Conservation (phyloP, 176 grass and related monocot genomes). For the Guadua angustifolia region DNA sequence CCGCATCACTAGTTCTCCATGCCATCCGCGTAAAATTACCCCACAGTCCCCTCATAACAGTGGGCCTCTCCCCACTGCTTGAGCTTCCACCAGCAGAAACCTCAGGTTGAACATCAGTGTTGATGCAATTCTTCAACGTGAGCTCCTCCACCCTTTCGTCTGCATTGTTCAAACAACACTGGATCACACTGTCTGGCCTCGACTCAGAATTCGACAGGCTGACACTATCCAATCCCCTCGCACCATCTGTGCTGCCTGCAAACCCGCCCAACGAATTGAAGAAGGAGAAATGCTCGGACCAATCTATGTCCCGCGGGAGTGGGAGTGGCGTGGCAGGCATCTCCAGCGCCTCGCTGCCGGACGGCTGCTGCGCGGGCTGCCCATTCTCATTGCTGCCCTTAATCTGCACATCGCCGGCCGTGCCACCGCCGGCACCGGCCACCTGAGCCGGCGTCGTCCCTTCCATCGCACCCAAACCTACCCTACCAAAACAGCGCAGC, state of each 20-base stretch:
- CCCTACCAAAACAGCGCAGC: slow-evolving; percentile 13
- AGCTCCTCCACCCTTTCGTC: slow-evolving; percentile 89
- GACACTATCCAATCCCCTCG: slow-evolving; percentile 14
- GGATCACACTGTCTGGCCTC: slow-evolving; percentile 44
- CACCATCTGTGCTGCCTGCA: slow-evolving; percentile 37
- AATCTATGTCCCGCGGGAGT: slow-evolving; percentile 52
- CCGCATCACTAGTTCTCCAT: slow-evolving; percentile 41
- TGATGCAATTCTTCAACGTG: slow-evolving; percentile 73
- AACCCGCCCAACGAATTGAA: slow-evolving; percentile 50
- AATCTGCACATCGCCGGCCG: slow-evolving; percentile 49
- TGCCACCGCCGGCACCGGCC: slow-evolving; percentile 41
- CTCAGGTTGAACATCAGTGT: slow-evolving; percentile 29
- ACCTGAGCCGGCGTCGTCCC: slow-evolving; percentile 55
- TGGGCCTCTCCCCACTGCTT: slow-evolving; percentile 54
- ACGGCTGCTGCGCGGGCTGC: slow-evolving; percentile 41
- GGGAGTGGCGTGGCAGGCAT: slow-evolving; percentile 46
- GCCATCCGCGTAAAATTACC: slow-evolving; percentile 75
- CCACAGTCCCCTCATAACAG: slow-evolving; percentile 69
- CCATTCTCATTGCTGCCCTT: slow-evolving; percentile 66
- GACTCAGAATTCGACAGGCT: slow-evolving; percentile 42
- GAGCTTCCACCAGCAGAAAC: slow-evolving; percentile 63
- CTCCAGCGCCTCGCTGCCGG: slow-evolving; percentile 40
- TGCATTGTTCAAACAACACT: slow-evolving; percentile 31
- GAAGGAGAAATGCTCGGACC: slow-evolving; percentile 78
- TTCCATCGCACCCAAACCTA: slow-evolving; percentile 57